Base-by-base conservation (phyloP, 345 rosid genomes). In the Citropsis articulata region DNA sequence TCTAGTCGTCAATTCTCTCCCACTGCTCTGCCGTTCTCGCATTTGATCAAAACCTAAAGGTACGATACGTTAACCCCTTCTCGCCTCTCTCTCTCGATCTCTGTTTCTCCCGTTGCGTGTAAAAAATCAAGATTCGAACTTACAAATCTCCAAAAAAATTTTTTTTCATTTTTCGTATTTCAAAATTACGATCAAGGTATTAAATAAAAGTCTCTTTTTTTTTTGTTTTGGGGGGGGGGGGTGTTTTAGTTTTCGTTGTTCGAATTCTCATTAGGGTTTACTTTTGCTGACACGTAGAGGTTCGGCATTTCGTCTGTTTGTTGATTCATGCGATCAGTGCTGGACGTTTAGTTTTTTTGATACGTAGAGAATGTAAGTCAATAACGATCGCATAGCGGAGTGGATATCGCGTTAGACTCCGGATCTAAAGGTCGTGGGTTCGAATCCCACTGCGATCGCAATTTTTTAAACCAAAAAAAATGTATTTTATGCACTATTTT, bases 351-450 rank as follows among this genome's bases (percentile, higher is more conserved):
- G 22, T 35, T 12, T 63, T 9, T 75, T 8, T 9, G 1, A 8
- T 55, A n/a, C 14, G 1, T 63, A 9, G 2, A 1, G n/a, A n/a
- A n/a, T 8, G 48, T 1, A 4, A 12, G 18, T 1, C 31, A n/a
- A 19, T 6, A 3, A 0, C 1, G 93, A 84, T 91, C 98, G 97
- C 99, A 92, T 95, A 93, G 98, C 91, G 93, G 95, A 93, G 98
- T 93, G 94, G 97, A 95, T 92, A 92, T 93, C 94, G 98, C 97
- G 92, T 93, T 93, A 93, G 98, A 93, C 92, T 93, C 99, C 98
- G 98, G 66, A 95, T 93, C 98, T 91, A 89, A 90, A 93, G 97
- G 99, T 92, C 96, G 98, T 91, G 97, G 98, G 98, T 95, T 95
- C 93, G 93, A 95, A 73, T 87, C 97, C 96, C 99, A 93, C 97